A percentile compares a stretch with the other conserved stretches of the same genome.
phyloP scores from a whole-genome alignment of 805 yeast species.

The Yarrowia phangngaensis region DNA sequence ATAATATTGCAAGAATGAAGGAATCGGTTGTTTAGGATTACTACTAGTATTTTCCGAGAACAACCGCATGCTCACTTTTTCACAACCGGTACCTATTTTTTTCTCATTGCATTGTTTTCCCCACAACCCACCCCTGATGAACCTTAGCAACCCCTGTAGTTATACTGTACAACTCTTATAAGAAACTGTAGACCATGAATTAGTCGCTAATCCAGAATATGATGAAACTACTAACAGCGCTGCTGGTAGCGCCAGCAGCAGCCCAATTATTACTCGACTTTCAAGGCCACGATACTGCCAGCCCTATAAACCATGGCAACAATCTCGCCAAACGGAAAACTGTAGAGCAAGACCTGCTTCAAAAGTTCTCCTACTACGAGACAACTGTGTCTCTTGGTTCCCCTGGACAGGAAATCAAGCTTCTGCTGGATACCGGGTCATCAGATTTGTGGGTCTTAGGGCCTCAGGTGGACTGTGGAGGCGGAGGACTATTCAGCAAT shows the following conservation, averaged over 20 bases:
- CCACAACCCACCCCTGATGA: no score
- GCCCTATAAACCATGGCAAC: neutral
- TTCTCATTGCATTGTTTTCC: no score
- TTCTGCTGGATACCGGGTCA: constrained; percentile 65
- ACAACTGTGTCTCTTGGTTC: constrained; percentile 50
- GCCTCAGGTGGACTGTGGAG: constrained; percentile 8
- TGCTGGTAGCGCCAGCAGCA: constrained; percentile 22
- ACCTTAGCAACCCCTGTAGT: no score
- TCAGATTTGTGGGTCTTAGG: constrained; percentile 58
- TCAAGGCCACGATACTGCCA: constrained; percentile 19
- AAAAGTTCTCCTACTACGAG: constrained; percentile 27
- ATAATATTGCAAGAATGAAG: no score
- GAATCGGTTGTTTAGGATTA: no score
- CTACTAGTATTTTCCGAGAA: no score
- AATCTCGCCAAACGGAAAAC: constrained; percentile 1
- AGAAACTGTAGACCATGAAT: no score
- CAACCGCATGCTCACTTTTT: no score
- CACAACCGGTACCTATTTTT: no score
- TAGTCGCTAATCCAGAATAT: neutral
- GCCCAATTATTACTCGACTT: constrained; percentile 22
- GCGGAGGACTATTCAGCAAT: constrained; percentile 11
- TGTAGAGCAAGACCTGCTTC: constrained; percentile 19
- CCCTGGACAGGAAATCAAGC: constrained; percentile 48
- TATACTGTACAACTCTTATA: no score
- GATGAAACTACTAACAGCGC: constrained; percentile 8